Conservation (phyloP, 495 filamentous ascomycete genomes). For the Podospora australis region DNA sequence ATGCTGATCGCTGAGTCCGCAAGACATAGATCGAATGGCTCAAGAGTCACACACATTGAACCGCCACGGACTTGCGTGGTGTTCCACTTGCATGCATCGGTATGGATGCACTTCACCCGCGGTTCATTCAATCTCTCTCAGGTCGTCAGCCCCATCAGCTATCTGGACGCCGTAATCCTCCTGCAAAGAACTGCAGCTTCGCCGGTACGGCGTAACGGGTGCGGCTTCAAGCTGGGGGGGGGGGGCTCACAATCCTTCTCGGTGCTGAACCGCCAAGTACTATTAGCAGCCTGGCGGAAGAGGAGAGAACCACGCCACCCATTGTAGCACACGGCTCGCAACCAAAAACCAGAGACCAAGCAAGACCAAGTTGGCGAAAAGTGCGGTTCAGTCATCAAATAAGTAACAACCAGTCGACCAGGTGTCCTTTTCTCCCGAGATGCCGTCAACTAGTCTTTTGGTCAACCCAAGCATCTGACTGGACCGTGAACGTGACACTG, state of each 20-base stretch:
- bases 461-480: no score
- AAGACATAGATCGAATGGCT: neutral
- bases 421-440: no score
- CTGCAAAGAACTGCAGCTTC: conserved; percentile 1
- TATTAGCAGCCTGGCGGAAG: no score
- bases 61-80: neutral
- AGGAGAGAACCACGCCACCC: no score
- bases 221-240: neutral
- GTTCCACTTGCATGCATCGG: neutral
- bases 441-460: no score
- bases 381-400: no score
- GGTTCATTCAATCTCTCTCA: neutral
- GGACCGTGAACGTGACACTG: no score
- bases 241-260: neutral
- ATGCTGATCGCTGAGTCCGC: conserved; percentile 15
- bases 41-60: neutral
- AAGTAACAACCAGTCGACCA: no score
- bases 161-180: neutral
- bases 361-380: no score
- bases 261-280: neutral
- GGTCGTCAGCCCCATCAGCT: neutral
- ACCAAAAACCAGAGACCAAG: no score
- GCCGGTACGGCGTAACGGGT: neutral
- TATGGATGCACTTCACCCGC: no score
- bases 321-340: no score